Conservation (phyloP, 176 grass and related monocot genomes). For the Juncus effusus region DNA sequence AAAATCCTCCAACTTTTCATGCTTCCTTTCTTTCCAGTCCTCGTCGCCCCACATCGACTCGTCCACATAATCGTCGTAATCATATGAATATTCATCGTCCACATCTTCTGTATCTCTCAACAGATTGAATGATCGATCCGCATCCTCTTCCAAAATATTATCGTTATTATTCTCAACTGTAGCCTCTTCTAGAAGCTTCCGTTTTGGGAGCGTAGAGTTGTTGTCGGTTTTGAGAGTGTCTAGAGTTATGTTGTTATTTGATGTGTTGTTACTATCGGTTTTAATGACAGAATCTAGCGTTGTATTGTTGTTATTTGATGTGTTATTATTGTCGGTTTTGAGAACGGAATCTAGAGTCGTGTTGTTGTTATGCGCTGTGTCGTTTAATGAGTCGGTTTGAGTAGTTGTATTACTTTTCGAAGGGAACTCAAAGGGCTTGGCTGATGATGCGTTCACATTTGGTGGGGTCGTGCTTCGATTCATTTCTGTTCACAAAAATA, state of each 20-base stretch:
- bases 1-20: slow-evolving; percentile 75
- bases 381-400: neutral
- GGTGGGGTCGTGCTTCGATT: neutral
- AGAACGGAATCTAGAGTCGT: slow-evolving; percentile 1
- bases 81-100: slow-evolving; percentile 46
- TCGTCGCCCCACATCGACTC: slow-evolving; percentile 87
- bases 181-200: slow-evolving; percentile 68
- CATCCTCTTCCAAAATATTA: slow-evolving; percentile 62
- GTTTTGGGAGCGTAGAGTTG: slow-evolving; percentile 46
- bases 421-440: slow-evolving; percentile 12
- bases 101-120: slow-evolving; percentile 49
- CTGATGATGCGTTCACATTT: slow-evolving; percentile 1
- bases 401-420: slow-evolving; percentile 19
- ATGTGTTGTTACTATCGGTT: slow-evolving; percentile 15
- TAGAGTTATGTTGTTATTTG: slow-evolving; percentile 10
- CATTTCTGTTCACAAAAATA: slow-evolving; percentile 11
- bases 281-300: slow-evolving; percentile 4
- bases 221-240: slow-evolving; percentile 21
- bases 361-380: neutral
- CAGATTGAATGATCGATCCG: slow-evolving; percentile 82
- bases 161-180: slow-evolving; percentile 61
- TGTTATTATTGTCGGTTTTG: slow-evolving; percentile 29
- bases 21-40: slow-evolving; percentile 75
- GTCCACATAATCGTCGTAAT: slow-evolving; percentile 57
- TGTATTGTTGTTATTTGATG: neutral